Conservation (phyloP, 352 stramenopile species). For the Discostella stelligera region DNA sequence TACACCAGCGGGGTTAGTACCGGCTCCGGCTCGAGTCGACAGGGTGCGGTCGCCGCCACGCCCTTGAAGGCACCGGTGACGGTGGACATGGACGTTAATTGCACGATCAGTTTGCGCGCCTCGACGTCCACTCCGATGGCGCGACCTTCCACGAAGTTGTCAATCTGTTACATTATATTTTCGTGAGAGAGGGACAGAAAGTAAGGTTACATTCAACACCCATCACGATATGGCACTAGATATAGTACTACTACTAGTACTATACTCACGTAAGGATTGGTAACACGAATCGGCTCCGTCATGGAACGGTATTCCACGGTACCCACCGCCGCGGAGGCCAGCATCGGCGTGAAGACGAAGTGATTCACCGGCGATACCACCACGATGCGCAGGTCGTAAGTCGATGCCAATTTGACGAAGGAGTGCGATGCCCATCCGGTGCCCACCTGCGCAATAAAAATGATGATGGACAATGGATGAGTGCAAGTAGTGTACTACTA, state of each 20-base stretch:
- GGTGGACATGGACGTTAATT: constrained; percentile 37
- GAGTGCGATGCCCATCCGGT: constrained; percentile 50
- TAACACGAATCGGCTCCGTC: constrained; percentile 76
- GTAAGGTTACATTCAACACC: background rate
- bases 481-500: too few species aligned
- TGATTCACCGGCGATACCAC: constrained; percentile 71
- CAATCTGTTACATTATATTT: constrained; percentile 21
- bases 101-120: constrained; percentile 52
- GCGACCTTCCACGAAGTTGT: constrained; percentile 80
- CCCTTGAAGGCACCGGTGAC: constrained; percentile 51
- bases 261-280: constrained; percentile 47
- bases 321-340: constrained; percentile 70
- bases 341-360: constrained; percentile 84
- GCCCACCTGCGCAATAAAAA: constrained; percentile 19
- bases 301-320: constrained; percentile 81
- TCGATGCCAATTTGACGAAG: constrained; percentile 49
- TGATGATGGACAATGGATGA: too few species aligned
- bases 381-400: constrained; percentile 63
- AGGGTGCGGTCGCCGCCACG: constrained; percentile 23
- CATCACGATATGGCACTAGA: too few species aligned
- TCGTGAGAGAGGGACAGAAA: background rate
- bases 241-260: background rate
- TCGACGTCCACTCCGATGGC: constrained; percentile 69
- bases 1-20: constrained; percentile 34
- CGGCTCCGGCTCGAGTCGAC: constrained; percentile 44